Conservation (phyloP, 2,329 filamentous ascomycete species). For the Ceratocystis huliohia region DNA sequence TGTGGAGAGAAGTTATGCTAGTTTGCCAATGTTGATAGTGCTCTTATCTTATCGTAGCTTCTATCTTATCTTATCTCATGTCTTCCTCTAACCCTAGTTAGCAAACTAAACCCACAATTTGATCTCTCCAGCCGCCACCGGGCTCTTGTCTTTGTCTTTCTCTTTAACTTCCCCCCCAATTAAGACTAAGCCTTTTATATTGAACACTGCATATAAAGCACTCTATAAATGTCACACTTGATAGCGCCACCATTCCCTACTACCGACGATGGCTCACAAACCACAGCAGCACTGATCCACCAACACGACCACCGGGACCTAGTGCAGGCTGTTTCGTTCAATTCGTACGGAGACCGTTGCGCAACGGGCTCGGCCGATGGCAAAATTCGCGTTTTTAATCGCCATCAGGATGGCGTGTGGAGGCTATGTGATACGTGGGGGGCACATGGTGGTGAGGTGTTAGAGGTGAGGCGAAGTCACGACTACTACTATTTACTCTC, state of each 20-base stretch:
- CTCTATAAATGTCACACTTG: slow-evolving; percentile 19
- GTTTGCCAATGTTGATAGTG: neutral
- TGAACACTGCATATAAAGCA: neutral
- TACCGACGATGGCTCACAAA: slow-evolving; percentile 33
- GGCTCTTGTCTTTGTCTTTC: neutral
- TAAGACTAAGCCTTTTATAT: neutral
- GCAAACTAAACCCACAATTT: neutral
- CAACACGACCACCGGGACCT: slow-evolving; percentile 67
- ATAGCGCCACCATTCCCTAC: slow-evolving; percentile 19
- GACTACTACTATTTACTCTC: neutral
- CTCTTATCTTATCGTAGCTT: neutral
- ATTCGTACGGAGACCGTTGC: slow-evolving; percentile 82
- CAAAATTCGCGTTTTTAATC: slow-evolving; percentile 81
- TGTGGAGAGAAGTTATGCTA: neutral
- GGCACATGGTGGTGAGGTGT: slow-evolving; percentile 79
- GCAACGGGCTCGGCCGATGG: slow-evolving; percentile 87
- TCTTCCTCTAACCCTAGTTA: slow-evolving; percentile 4
- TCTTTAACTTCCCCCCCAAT: neutral
- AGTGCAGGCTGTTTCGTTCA: slow-evolving; percentile 77
- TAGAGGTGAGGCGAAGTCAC: slow-evolving; percentile 50
- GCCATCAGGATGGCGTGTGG: slow-evolving; percentile 67
- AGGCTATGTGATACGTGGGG: slow-evolving; percentile 74
- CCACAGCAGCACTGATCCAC: slow-evolving; percentile 49
- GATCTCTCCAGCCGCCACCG: neutral
- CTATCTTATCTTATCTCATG: neutral